Evolutionary conservation across 495 filamentous ascomycete genomes (phyloP), one percentile per base, ranked within the genome.

Genomic region (Neurospora terricola): DNA sequence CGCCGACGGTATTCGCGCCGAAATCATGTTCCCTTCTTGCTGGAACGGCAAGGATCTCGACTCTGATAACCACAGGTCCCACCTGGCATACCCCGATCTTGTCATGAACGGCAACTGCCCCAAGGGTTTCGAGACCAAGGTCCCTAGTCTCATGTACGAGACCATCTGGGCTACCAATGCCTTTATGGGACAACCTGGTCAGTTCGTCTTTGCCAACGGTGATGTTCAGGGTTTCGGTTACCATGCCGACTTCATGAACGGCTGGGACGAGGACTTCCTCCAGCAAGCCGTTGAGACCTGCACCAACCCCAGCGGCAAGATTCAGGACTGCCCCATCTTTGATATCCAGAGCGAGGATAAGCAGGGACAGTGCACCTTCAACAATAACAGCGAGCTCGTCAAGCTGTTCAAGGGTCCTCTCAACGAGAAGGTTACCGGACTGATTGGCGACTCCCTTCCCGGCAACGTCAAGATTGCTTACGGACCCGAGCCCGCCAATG

Each of bases 21-120:
- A 97, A 79, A 80, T 97, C 70, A 90, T 93, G 88, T 97, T 97
- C 83, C 94, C 94, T 11, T 93, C 91, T 0, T 97, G 94, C 87
- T 97, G 93, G 92, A 91, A 97, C 78, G 92, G 93, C 38, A 84
- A 90, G 74, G 87, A 92, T 72, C 73, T 84, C 27, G 89, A 90
- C 72, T 84, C 88, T 4, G 36, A 73, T 0, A 85, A 92, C 79
- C 91, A 94, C 84, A 88, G 86, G 77, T 85, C 84, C 69, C 93
- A 96, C 78, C 86, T 97, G 77, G 90, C 90, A 2, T 97, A 94
- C 78, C 93, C 94, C 0, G 83, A 86, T 71, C 81, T 90, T 8
- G 91, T 96, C 75, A 91, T 91, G 78, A 87, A 86, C 73, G 95
- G 95, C 27, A 82, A 83, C 10, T 98, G 95, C 81, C 95, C 94